A percentile compares a stretch with the other conserved stretches of the same genome.
Conservation (phyloP, 225 moss, liverwort and hornwort species). For the Sphagnum tenellum region DNA sequence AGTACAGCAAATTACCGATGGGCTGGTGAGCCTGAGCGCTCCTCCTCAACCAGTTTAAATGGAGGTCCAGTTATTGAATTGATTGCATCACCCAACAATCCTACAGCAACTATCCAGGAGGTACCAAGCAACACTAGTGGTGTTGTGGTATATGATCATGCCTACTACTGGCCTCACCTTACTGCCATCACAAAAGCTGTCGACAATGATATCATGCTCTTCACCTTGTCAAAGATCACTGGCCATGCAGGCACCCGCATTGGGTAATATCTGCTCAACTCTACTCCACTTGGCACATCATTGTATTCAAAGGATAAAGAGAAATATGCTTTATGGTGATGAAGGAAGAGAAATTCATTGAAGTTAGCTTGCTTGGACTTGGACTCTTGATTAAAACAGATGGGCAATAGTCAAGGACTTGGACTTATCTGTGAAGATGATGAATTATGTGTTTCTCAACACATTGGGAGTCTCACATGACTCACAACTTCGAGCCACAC, state of each 20-base stretch:
- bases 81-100: conserved; percentile 70
- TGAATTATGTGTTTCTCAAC: fast-evolving
- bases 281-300: background rate
- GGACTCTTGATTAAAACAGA: conserved; percentile 20
- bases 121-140: conserved; percentile 26
- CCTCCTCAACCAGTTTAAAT: conserved; percentile 3
- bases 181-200: conserved; percentile 27
- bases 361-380: conserved; percentile 7
- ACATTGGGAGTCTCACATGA: conserved; percentile 38
- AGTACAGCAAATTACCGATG: conserved; percentile 25
- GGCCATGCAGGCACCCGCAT: conserved; percentile 72
- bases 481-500: conserved; percentile 26
- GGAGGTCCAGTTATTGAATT: conserved; percentile 29
- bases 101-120: conserved; percentile 33
- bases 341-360: background rate
- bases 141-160: conserved; percentile 41
- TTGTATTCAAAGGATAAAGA: background rate
- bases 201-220: conserved; percentile 59
- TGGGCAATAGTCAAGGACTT: conserved; percentile 58
- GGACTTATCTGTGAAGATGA: conserved; percentile 20
- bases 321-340: background rate
- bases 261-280: conserved; percentile 20
- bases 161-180: conserved; percentile 72
- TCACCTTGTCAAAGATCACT: conserved; percentile 57
- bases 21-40: conserved; percentile 33